Base-by-base conservation (phyloP, 805 yeast species). In the Candida orba region DNA sequence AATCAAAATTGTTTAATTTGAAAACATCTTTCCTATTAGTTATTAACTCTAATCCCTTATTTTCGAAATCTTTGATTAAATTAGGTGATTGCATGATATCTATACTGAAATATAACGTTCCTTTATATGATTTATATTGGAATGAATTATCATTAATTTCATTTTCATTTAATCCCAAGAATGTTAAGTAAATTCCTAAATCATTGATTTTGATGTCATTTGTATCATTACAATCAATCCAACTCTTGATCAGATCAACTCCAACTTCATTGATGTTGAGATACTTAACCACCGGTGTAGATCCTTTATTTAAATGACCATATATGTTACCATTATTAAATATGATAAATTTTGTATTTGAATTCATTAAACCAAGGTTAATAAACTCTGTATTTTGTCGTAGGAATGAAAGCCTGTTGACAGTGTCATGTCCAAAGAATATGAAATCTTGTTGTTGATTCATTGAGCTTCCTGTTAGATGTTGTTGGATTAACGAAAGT, bases 101-200 rank as follows among this genome's bases (percentile, higher is more conserved):
- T 30, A 84, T 68, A 0, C 80, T 86, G 60, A 71, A 82, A 48
- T 73, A 73, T 1, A 91, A 85, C 4, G 72, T 65, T 8, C 91
- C 90, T 38, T 65, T 66, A 57, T 79, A 77, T 8, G 18, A 69
- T 47, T 71, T 72, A 54, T 69, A 67, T 37, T 59, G 66, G 40
- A 73, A 57, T 27, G 29, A 27, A 27, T 27, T 13, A 9, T 27
- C 13, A 23, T 67, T 71, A 4, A 32, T 15, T 32, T 56, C 46
- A 18, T 18, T 18, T 49, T 70, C 72, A 53, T 76, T 77, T 4
- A 76, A 39, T 1, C 82, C 83, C 32, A 77, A 52, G 48, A 77
- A 78, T 3, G 75, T 70, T 2, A 37, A 17, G 17, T 64, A 50
- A 53, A 64, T 35, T 60, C 18, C 34, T 8, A 71, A 36, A 57